These are phyloP conservation scores for Exophiala bonariae DNA, from an alignment of 2,329 filamentous ascomycete species.

Conservation along the genomic window DNA sequence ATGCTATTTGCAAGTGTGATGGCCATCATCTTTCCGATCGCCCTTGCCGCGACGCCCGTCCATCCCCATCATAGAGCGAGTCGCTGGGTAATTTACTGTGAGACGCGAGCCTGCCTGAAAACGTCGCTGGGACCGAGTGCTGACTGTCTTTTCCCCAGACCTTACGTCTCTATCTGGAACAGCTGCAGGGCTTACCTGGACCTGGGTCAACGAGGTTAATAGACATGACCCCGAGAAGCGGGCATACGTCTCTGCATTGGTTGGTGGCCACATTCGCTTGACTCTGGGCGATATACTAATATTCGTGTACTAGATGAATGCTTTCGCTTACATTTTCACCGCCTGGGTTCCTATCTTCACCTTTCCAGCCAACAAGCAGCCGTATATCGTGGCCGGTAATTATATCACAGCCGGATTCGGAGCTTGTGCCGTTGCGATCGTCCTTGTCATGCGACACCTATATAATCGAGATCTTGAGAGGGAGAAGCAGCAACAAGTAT, in stretches of 20 bases:
- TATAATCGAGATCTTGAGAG: background rate
- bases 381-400: conserved; percentile 4
- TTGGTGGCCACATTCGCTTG: no score
- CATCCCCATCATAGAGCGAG: background rate
- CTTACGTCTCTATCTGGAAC: conserved; percentile 2
- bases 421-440: background rate
- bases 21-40: conserved; percentile 4
- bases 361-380: conserved; percentile 6
- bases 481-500: background rate
- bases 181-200: conserved; percentile 4
- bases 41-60: conserved; percentile 5
- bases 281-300: no score
- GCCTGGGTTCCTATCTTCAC: conserved; percentile 8
- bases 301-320: no score
- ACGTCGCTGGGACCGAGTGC: no score
- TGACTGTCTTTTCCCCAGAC: background rate
- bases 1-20: conserved; percentile 2
- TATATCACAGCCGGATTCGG: conserved; percentile 5
- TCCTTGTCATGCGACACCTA: conserved; percentile 1
- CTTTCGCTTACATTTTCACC: conserved; percentile 4
- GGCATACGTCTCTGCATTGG: conserved; percentile 5
- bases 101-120: background rate
- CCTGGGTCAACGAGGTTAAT: conserved; percentile 4
- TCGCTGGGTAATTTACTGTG: conserved; percentile 1
- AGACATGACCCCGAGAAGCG: conserved; percentile 5